Conservation (phyloP, 805 yeast species). For the Clavispora phyllophila region DNA sequence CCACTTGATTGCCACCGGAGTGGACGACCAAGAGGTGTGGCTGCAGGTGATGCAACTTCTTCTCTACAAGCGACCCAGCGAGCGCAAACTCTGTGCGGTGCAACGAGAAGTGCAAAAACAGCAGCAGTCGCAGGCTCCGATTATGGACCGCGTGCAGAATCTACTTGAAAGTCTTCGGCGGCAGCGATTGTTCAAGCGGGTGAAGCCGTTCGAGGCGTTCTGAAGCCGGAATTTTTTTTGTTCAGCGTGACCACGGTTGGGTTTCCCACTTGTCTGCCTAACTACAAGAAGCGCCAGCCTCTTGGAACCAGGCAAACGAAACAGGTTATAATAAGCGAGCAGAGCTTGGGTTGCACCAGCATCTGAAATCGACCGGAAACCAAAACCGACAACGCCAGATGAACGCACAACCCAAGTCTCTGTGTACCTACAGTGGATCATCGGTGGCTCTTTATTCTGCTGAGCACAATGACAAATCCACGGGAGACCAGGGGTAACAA, state of each 20-base stretch:
- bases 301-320: conserved; percentile 1
- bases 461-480: conserved; percentile 39
- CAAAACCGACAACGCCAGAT: neutral
- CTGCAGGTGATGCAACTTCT: neutral
- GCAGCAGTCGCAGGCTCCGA: neutral
- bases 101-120: neutral
- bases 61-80: neutral
- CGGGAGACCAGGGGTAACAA: conserved; percentile 19
- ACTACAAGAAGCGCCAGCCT: conserved; percentile 1
- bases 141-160: neutral
- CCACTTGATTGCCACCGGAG: neutral
- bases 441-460: conserved; percentile 43
- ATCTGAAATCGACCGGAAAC: neutral
- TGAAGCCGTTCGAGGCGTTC: neutral
- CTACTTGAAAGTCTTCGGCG: neutral
- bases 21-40: neutral
- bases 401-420: conserved; percentile 9
- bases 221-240: neutral
- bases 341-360: neutral
- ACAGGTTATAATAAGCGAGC: neutral
- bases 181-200: neutral
- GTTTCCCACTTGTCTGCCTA: too few species aligned
- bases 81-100: neutral
- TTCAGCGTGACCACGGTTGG: too few species aligned
- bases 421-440: conserved; percentile 28